phyloP scores from a whole-genome alignment of 2,329 filamentous ascomycete genomes.

The Phyllosticta capitalensis region DNA sequence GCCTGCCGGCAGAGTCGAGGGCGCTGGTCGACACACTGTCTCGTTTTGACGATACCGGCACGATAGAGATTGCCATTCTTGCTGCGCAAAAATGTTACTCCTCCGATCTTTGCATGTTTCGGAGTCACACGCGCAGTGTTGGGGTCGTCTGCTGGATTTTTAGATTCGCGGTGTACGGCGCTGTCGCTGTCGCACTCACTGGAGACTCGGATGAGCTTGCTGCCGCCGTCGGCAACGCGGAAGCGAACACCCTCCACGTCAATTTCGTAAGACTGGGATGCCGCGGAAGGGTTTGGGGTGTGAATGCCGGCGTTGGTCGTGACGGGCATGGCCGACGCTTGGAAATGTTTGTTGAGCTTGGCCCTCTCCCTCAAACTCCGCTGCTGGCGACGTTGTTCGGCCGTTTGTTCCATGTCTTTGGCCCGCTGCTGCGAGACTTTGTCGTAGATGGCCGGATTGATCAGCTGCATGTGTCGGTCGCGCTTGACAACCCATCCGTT shows the following conservation, averaged over 20 bases:
- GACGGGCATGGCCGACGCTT: constrained; percentile 11
- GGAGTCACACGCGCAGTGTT: constrained; percentile 60
- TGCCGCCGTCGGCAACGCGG: constrained; percentile 63
- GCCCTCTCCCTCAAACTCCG: constrained; percentile 50
- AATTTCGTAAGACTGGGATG: constrained; percentile 45
- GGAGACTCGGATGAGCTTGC: constrained; percentile 66
- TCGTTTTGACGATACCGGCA: constrained; percentile 62
- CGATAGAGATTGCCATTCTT: constrained; percentile 82
- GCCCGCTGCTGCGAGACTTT: constrained; percentile 59
- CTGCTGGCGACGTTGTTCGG: constrained; percentile 46
- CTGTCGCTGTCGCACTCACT: constrained; percentile 51
- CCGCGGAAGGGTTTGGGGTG: neutral
- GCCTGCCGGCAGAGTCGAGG: neutral
- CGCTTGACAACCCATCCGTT: constrained; percentile 58
- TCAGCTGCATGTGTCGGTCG: constrained; percentile 71
- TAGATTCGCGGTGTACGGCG: neutral
- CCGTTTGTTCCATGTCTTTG: constrained; percentile 63
- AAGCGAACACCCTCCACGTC: constrained; percentile 65
- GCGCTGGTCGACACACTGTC: constrained; percentile 51
- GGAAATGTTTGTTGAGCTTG: constrained; percentile 43
- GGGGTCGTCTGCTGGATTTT: constrained; percentile 40
- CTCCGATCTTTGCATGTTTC: constrained; percentile 61
- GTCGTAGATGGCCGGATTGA: constrained; percentile 70
- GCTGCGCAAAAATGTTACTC: constrained; percentile 74
- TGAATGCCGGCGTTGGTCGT: neutral